Evolutionary conservation across 2,329 filamentous ascomycete species (phyloP), one percentile per base, ranked within the genome.

Genomic region (Pseudocercospora fuligena): DNA sequence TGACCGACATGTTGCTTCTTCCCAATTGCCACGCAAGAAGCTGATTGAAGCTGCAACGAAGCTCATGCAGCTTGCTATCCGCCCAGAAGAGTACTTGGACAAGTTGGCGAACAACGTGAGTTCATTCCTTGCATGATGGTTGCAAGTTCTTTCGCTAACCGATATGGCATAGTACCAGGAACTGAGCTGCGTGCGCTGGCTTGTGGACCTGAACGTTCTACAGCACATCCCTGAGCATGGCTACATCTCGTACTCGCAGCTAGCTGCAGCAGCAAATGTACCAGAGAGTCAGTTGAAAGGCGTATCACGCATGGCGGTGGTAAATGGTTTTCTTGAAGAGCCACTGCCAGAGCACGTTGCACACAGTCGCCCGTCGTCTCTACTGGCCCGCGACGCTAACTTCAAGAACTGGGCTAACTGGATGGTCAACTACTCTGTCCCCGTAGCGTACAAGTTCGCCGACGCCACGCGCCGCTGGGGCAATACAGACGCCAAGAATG

Each of bases 381-480:
- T 69, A 3, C 64, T 73, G 9, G 65, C 64, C n/a, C 61, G 64
- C 33, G 66, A 69, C 51, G 57, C 51, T 16, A 67, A 58, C 49
- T 68, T 70, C 47, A 62, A 68, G 36, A 61, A 67, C 25, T 72
- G 70, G 70, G 70, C 70, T 23, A 51, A 60, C 29, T 69, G 56
- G 40, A 65, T 72, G 64, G 63, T 63, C 40, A 68, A 72, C 51
- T 66, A 67, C 58, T 67, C 67, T 6, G 65, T 70, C 2, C 72
- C 72, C n/a, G 65, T 66, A 29, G 70, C 70, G 5, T 61, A 64
- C 36, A 64, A 66, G 64, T 58, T 71, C 7, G 53, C 63, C 12
- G 69, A 72, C 49, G 72, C 72, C 7, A 71, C 70, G 14, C 31
- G 69, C 25, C 63, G 56, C 58, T 73, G 72, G 72, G 70, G 70